Conservation (phyloP, 108 stramenopile species). For the Skeletonema grethae region DNA sequence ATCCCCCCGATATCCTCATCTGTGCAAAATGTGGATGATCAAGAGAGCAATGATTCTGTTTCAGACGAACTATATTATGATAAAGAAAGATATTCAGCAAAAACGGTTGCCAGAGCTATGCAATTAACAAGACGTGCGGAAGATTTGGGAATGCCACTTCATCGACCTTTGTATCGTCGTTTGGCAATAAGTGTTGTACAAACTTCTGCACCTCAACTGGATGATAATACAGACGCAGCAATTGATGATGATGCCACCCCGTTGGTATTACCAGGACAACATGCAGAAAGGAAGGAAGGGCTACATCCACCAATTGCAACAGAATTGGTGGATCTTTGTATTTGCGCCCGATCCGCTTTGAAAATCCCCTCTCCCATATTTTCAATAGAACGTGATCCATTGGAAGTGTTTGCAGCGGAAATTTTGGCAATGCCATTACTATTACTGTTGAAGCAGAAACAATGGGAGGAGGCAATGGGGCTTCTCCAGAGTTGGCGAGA, state of each 20-base stretch:
- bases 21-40: neutral
- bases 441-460: slow-evolving; percentile 24
- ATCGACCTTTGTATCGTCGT: slow-evolving; percentile 41
- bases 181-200: slow-evolving; percentile 43
- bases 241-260: neutral
- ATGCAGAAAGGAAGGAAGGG: slow-evolving; percentile 21
- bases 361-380: slow-evolving; percentile 5
- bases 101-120: slow-evolving; percentile 35
- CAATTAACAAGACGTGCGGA: slow-evolving; percentile 42
- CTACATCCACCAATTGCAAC: slow-evolving; percentile 10
- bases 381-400: slow-evolving; percentile 10
- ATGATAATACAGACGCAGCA: neutral
- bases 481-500: slow-evolving; percentile 32
- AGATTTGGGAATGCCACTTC: slow-evolving; percentile 45
- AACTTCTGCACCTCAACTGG: neutral
- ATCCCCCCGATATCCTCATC: slow-evolving; percentile 20
- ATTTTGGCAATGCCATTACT: slow-evolving; percentile 31
- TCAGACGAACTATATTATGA: neutral
- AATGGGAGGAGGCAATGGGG: slow-evolving; percentile 27
- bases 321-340: slow-evolving; percentile 25
- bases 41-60: neutral
- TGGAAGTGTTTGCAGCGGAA: slow-evolving; percentile 21
- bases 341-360: slow-evolving; percentile 30
- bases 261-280: slow-evolving; percentile 11
- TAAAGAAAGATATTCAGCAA: slow-evolving; percentile 21